A percentile compares a stretch with the other conserved stretches of the same genome.
phyloP scores from a whole-genome alignment of 129 eudicot genomes.

The Helichrysum umbraculigerum region DNA sequence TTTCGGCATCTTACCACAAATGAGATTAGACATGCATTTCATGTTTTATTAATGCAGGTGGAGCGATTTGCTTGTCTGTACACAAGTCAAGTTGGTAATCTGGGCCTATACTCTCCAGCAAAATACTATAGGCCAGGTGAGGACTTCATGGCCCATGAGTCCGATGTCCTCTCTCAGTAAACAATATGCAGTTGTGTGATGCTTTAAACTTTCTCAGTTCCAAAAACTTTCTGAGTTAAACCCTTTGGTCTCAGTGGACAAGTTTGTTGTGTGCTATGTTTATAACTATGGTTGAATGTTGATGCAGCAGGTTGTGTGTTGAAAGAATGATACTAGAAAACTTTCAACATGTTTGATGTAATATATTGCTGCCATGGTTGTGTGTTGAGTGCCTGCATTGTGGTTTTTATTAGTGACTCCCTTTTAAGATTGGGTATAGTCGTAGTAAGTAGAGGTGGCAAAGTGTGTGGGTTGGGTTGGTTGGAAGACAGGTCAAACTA shows the following conservation, averaged over 20 bases:
- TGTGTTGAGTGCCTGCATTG: neutral
- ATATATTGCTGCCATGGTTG: neutral
- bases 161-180: constrained; percentile 46
- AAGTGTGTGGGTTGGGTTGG: neutral
- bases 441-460: neutral
- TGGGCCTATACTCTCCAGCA: constrained; percentile 81
- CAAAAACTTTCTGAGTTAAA: constrained; percentile 22
- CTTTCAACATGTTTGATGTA: neutral
- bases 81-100: constrained; percentile 77
- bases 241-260: constrained; percentile 22
- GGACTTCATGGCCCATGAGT: constrained; percentile 91
- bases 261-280: constrained; percentile 20
- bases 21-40: neutral
- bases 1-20: neutral
- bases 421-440: neutral
- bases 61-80: constrained; percentile 96
- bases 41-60: constrained; percentile 49
- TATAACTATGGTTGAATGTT: constrained; percentile 12
- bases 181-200: neutral
- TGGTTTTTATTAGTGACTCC: neutral
- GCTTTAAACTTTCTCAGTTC: neutral
- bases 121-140: constrained; percentile 93
- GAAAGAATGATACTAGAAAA: neutral
- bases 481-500: neutral
- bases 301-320: neutral